Conservation (phyloP, 2,329 filamentous ascomycete genomes). For the Cladosporium sp. region DNA sequence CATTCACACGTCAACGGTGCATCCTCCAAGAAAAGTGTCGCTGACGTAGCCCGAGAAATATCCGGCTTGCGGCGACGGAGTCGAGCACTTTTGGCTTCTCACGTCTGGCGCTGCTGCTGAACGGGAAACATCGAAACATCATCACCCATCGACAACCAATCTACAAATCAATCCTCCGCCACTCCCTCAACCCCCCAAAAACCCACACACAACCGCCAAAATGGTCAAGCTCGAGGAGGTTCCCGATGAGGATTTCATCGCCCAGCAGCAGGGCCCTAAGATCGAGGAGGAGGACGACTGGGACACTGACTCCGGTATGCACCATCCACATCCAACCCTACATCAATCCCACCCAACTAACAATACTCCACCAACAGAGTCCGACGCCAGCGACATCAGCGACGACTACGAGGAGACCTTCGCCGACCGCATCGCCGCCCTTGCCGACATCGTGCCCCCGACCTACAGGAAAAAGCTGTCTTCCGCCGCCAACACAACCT, state of each 20-base stretch:
- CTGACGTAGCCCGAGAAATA: background rate
- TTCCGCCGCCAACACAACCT: conserved; percentile 52
- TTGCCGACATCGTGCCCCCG: conserved; percentile 50
- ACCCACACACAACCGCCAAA: conserved; percentile 40
- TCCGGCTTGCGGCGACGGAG: background rate
- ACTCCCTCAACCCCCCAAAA: background rate
- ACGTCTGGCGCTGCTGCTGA: background rate
- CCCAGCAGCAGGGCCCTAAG: conserved; percentile 60
- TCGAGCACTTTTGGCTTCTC: background rate
- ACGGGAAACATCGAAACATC: background rate
- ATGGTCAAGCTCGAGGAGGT: conserved; percentile 99
- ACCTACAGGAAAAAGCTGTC: conserved; percentile 46
- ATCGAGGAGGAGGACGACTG: conserved; percentile 66
- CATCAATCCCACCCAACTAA: background rate
- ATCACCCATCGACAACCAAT: conserved; percentile 1
- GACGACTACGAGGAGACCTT: conserved; percentile 52
- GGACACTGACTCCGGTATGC: conserved; percentile 86
- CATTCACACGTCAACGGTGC: background rate
- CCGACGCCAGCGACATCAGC: conserved; percentile 61
- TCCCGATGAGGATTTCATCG: conserved; percentile 90
- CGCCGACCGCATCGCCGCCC: conserved; percentile 46
- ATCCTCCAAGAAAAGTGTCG: background rate
- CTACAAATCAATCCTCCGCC: background rate
- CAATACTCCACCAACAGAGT: conserved; percentile 58
- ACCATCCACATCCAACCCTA: background rate